Conservation (phyloP, 2,329 filamentous ascomycete species). For the Chaetothyriales sp. region DNA sequence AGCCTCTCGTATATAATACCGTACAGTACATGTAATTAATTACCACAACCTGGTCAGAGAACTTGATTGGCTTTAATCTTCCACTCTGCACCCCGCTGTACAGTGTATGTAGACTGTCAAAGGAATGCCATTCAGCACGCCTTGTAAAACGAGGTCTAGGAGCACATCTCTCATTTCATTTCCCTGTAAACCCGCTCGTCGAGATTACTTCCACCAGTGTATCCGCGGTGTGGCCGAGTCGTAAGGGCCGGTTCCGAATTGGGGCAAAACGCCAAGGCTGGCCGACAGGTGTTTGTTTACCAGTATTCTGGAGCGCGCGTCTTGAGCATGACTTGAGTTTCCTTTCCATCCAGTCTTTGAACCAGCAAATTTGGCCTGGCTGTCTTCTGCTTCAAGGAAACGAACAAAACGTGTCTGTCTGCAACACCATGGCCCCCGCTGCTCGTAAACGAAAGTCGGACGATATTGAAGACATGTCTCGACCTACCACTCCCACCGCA, state of each 20-base stretch:
- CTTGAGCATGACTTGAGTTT: not conserved
- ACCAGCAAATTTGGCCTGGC: not conserved
- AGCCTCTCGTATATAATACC: not conserved
- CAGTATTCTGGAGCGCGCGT: not conserved
- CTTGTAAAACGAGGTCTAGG: no score
- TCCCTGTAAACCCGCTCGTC: not conserved
- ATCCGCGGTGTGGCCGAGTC: no score
- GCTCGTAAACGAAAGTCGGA: constrained; percentile 27
- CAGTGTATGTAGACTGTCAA: no score
- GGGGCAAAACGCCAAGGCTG: not conserved
- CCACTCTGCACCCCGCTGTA: no score
- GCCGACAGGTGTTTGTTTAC: not conserved
- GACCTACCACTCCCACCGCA: constrained; percentile 29
- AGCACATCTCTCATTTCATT: no score
- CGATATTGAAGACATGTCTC: constrained; percentile 29
- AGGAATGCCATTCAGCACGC: no score
- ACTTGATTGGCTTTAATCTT: no score
- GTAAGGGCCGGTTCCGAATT: not conserved
- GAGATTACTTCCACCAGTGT: not conserved
- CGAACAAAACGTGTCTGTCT: not conserved
- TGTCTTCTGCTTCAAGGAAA: not conserved
- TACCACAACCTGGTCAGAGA: no score
- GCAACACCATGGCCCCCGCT: constrained; percentile 23
- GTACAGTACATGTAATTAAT: no score
- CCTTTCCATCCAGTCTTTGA: not conserved